Conservation (phyloP, 805 yeast genomes). For the Pichia exigua region DNA sequence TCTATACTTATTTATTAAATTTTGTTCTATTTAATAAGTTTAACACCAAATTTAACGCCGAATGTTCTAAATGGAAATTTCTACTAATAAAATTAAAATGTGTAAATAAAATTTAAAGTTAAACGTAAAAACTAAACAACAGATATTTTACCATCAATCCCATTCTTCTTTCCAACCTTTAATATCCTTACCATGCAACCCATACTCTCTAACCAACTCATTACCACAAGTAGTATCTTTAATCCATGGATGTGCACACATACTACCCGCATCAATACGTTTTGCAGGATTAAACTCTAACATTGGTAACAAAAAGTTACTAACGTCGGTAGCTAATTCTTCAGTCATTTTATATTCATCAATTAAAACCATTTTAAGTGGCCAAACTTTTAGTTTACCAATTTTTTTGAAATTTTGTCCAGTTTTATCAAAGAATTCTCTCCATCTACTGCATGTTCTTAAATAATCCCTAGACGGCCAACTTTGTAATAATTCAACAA, state of each 20-base stretch:
- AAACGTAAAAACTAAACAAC: background rate
- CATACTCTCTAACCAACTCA: constrained; percentile 20
- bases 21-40: background rate
- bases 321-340: constrained; percentile 31
- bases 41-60: background rate
- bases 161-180: constrained; percentile 18
- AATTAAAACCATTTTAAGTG: constrained; percentile 38
- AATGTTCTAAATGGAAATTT: too few relatives aligned
- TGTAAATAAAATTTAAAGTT: background rate
- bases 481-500: constrained; percentile 40
- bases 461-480: constrained; percentile 35
- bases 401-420: constrained; percentile 34
- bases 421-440: constrained; percentile 34
- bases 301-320: constrained; percentile 44
- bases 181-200: constrained; percentile 28
- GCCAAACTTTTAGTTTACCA: constrained; percentile 43
- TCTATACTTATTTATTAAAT: background rate
- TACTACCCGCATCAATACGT: constrained; percentile 47
- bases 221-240: constrained; percentile 20
- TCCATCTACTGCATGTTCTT: constrained; percentile 31
- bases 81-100: background rate
- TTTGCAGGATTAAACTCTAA: constrained; percentile 40
- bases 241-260: constrained; percentile 51
- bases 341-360: constrained; percentile 42
- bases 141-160: background rate